These are phyloP conservation scores for Sedum album DNA, from an alignment of 164 flowering plant species.

Conservation along the genomic window DNA sequence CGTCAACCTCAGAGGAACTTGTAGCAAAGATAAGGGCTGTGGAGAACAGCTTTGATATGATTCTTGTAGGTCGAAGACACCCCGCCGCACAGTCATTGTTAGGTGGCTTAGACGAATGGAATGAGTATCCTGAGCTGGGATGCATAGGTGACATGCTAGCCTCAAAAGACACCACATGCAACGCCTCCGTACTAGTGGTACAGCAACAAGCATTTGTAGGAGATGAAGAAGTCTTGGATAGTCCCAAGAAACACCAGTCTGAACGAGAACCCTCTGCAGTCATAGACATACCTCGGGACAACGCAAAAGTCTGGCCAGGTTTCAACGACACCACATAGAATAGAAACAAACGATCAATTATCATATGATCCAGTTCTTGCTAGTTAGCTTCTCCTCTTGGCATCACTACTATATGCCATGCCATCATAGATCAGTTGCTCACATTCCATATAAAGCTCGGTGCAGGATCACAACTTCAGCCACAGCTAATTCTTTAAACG, in stretches of 20 bases:
- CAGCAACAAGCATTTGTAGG: neutral
- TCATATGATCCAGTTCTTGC: neutral
- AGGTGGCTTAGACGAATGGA: constrained; percentile 2
- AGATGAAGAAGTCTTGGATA: neutral
- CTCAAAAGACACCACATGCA: neutral
- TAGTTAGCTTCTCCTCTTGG: neutral
- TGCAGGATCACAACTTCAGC: neutral
- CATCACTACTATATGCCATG: neutral
- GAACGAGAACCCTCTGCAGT: neutral
- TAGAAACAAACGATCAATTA: neutral
- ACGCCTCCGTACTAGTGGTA: neutral
- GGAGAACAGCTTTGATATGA: constrained; percentile 2
- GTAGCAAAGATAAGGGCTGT: neutral
- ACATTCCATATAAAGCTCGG: neutral
- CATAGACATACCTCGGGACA: neutral
- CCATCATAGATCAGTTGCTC: neutral
- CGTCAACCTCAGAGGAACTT: neutral
- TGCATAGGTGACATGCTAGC: constrained; percentile 5
- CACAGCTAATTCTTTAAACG: neutral
- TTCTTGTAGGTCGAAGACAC: constrained; percentile 4
- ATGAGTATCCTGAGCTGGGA: constrained; percentile 4
- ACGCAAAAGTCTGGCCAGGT: constrained; percentile 4
- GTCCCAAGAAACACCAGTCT: neutral
- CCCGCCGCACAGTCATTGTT: neutral
- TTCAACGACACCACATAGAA: neutral